Base-by-base conservation (phyloP, 805 yeast genomes). In the Saturnispora quitensis region DNA sequence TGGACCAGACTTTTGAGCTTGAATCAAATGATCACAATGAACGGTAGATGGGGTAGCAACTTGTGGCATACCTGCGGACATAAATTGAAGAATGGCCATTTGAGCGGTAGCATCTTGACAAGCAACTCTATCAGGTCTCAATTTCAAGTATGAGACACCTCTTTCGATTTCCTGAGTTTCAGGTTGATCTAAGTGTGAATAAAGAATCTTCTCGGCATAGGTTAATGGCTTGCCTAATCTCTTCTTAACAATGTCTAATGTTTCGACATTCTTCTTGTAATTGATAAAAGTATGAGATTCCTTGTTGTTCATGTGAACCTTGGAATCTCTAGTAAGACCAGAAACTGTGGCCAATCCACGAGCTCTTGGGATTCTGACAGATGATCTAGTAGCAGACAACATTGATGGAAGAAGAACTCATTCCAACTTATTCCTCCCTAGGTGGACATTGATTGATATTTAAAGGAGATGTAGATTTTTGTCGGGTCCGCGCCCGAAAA, bases 91-190 rank as follows among this genome's bases (percentile, higher is more conserved):
- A 60, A 93, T 75, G n/a, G 99, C 99, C 88, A 91, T 93, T 73
- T 93, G 99, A 18, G 99, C 99, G 33, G 97, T 87, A n/a, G 99
- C 99, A 76, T 93, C 99, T 75, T 93, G 99, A 95, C 95, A 91
- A 27, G 99, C 99, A 46, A 93, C 98, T 68, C 99, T 82, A 68
- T 93, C 99, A 24, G 99, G 99, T 67, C 86, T 81, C 62, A 93
- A 78, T 74, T 93, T 93, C 68, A 93, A 78, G 72, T 93, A 93
- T 50, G 90, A 81, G 47, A 82, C 74, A 60, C 99, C 99, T 72
- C 99, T 81, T 75, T 72, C 56, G 74, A 70, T 60, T 60, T 66
- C 78, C 57, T 88, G 77, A 62, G 86, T 95, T 61, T 86, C 91
- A 36, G 97, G 97, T 61, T 89, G 75, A 53, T 82, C 87, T 66